Percentiles rank a stretch among this genome's conserved stretches.
Conservation (phyloP, 371 early-diverging fungal genomes). For the Rhizopus sp. region DNA sequence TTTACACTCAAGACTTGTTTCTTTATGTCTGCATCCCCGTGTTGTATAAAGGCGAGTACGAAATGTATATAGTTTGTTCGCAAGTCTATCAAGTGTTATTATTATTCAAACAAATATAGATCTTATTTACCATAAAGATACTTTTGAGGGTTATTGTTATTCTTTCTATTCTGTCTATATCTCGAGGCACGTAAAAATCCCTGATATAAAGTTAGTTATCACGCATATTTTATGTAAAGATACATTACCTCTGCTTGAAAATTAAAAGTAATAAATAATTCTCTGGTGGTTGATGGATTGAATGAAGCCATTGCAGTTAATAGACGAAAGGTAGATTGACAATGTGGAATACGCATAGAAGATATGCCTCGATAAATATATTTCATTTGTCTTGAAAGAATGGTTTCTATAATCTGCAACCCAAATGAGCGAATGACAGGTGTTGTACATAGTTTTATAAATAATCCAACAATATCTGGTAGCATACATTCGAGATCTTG, state of each 20-base stretch:
- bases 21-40: slow-evolving; percentile 70
- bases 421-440: slow-evolving; percentile 51
- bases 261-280: slow-evolving; percentile 45
- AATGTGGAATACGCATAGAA: slow-evolving; percentile 54
- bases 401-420: slow-evolving; percentile 36
- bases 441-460: slow-evolving; percentile 44
- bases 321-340: slow-evolving; percentile 41
- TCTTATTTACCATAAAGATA: slow-evolving; percentile 42
- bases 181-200: slow-evolving; percentile 47
- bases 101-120: not conserved
- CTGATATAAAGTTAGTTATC: slow-evolving; percentile 13
- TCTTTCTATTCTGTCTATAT: slow-evolving; percentile 44
- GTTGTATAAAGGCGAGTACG: slow-evolving; percentile 72
- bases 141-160: slow-evolving; percentile 37
- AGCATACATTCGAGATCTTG: slow-evolving; percentile 46
- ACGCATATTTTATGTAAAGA: not conserved
- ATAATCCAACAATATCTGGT: slow-evolving; percentile 44
- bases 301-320: slow-evolving; percentile 43
- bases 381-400: slow-evolving; percentile 61
- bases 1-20: slow-evolving; percentile 70
- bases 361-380: slow-evolving; percentile 89
- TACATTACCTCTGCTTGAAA: slow-evolving; percentile 45
- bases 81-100: slow-evolving; percentile 28
- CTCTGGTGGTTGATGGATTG: slow-evolving; percentile 38
- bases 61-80: slow-evolving; percentile 75